Evolutionary conservation across 768 basidiomycete genomes (phyloP), one percentile per base, ranked within the genome.

Genomic region (Aureoboletus auriporus): DNA sequence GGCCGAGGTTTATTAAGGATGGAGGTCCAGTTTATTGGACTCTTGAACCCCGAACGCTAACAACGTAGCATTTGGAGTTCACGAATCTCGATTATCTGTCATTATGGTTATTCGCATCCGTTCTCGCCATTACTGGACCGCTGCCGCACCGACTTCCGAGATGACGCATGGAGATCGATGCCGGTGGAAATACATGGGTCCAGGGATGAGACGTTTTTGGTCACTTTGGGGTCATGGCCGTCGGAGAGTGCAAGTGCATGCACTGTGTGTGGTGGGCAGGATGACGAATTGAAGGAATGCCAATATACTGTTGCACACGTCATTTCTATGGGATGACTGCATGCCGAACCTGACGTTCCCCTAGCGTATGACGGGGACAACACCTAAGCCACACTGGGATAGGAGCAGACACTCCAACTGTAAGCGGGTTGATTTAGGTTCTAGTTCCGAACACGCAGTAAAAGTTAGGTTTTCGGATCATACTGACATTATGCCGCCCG

Each of bases 61-160:
- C 29, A 23, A 34, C 23, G 16, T 4, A 11, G 39, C 23, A 11
- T 42, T 23, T 9, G 46, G 34, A 23, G 47, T 36, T 30, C 3
- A 20, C 29, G 23, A 40, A 16, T 7, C 4, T 29, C 13, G 2
- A 31, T 16, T 12, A 5, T 27, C 42, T 36, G 20, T 8, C 6
- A 36, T 26, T 27, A 5, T 37, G 37, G 33, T 36, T 30, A 12
- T 16, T 46, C 26, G 31, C 33, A 12, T 36, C 46, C 37, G 12
- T 49, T 51, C 34, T 59, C 16, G 42, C 35, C 17, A 35, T 49
- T 3, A 20, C 23, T 23, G 46, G 51, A 31, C 35, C 37, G 46
- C 34, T 5, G 60, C 47, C 13, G 61, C 54, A 31, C 57, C 53
- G 30, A 46, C 40, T 36, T n/a, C 44, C 31, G 47, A 44, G 46